Evolutionary conservation across 805 yeast genomes (phyloP).

Genomic region (Jamesozyma lodderae): DNA sequence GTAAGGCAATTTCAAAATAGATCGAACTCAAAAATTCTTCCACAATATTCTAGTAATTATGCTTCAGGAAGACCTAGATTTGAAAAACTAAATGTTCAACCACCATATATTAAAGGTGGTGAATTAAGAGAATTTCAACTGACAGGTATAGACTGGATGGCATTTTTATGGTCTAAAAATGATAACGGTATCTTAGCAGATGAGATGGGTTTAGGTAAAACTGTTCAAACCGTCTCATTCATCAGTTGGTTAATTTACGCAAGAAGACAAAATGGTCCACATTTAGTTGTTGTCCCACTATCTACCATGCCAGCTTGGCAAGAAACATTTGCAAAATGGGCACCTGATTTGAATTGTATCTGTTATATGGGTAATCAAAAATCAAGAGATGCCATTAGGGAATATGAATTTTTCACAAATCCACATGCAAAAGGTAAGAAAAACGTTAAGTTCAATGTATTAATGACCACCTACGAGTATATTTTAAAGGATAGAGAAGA

Average conservation of each 20-base stretch:
- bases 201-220: conserved; percentile 98
- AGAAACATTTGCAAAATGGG: conserved; percentile 95
- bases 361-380: conserved; percentile 88
- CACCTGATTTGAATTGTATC: conserved; percentile 90
- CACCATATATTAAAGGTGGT: conserved; percentile 81
- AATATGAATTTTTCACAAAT: conserved; percentile 71
- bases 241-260: conserved; percentile 93
- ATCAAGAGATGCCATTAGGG: conserved; percentile 74
- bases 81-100: conserved; percentile 80
- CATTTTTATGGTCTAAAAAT: conserved; percentile 93
- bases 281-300: conserved; percentile 88
- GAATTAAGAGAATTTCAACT: conserved; percentile 93
- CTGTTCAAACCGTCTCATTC: conserved; percentile 93
- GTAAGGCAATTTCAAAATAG: conserved; percentile 79
- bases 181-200: conserved; percentile 97
- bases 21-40: conserved; percentile 73
- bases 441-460: conserved; percentile 83
- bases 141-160: conserved; percentile 99
- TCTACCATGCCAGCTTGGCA: conserved; percentile 99
- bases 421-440: conserved; percentile 36
- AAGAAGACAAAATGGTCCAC: conserved; percentile 96
- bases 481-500: conserved; percentile 80
- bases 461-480: conserved; percentile 92
- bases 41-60: conserved; percentile 70
- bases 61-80: conserved; percentile 74